A percentile compares a stretch with the other conserved stretches of the same genome.
These are phyloP conservation scores for Fusarium solani-melongenae DNA, from an alignment of 2,329 filamentous ascomycete species.

Conservation along the genomic window DNA sequence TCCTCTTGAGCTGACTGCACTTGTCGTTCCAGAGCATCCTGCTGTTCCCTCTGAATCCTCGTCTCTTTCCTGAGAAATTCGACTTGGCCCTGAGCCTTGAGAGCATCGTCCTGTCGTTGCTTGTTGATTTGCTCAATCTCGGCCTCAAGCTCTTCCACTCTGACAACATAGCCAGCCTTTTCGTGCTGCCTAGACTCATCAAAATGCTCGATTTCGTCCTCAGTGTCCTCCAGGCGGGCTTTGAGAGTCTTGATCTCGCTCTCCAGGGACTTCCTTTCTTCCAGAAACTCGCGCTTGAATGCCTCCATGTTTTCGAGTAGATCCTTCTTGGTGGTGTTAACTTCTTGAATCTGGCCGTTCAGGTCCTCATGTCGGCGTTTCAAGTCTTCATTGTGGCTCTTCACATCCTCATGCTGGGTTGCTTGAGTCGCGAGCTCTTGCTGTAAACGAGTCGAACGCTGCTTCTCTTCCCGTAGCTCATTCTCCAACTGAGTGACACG, in stretches of 20 bases:
- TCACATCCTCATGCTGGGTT: slow-evolving; percentile 70
- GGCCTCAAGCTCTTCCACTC: slow-evolving; percentile 73
- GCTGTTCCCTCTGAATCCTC: slow-evolving; percentile 68
- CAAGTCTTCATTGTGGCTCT: slow-evolving; percentile 61
- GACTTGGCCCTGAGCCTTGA: slow-evolving; percentile 71
- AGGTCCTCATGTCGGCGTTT: slow-evolving; percentile 68
- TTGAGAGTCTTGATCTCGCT: slow-evolving; percentile 82
- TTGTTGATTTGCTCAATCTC: slow-evolving; percentile 75
- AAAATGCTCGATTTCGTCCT: slow-evolving; percentile 90
- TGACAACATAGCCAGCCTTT: slow-evolving; percentile 75
- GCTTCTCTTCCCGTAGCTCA: slow-evolving; percentile 80
- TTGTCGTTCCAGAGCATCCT: slow-evolving; percentile 68
- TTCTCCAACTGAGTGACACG: slow-evolving; percentile 76
- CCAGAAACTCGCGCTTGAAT: slow-evolving; percentile 86
- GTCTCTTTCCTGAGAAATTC: slow-evolving; percentile 72
- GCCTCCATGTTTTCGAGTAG: slow-evolving; percentile 95
- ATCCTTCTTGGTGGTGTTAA: slow-evolving; percentile 91
- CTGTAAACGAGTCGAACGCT: slow-evolving; percentile 73
- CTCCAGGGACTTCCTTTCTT: slow-evolving; percentile 85
- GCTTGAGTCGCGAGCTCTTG: slow-evolving; percentile 72
- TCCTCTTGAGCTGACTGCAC: slow-evolving; percentile 67
- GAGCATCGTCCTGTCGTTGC: slow-evolving; percentile 66
- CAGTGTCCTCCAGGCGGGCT: slow-evolving; percentile 83
- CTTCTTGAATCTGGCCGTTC: slow-evolving; percentile 81
- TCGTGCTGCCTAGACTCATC: slow-evolving; percentile 87